phyloP scores from a whole-genome alignment of 2,329 filamentous ascomycete genomes.

The Apiospora kogelbergensis region DNA sequence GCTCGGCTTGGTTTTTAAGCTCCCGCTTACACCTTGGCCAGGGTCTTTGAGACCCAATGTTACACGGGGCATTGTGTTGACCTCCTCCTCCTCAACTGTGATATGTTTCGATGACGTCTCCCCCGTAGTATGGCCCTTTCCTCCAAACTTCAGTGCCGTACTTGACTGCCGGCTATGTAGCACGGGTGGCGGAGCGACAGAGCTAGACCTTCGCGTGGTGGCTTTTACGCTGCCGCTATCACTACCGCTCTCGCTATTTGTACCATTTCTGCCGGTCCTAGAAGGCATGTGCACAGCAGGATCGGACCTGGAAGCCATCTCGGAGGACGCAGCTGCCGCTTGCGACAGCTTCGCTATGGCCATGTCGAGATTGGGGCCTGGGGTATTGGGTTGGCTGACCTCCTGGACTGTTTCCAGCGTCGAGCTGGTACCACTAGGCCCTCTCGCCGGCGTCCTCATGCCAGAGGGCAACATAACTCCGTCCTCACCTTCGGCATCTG shows the following conservation, averaged over 20 bases:
- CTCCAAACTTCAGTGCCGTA: constrained; percentile 61
- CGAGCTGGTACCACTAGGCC: constrained; percentile 57
- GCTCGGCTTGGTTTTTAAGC: constrained; percentile 82
- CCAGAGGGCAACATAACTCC: constrained; percentile 45
- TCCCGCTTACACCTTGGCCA: constrained; percentile 65
- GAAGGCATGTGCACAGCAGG: constrained; percentile 40
- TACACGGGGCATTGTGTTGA: constrained; percentile 85
- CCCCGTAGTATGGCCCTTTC: constrained; percentile 63
- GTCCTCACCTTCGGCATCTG: constrained; percentile 55
- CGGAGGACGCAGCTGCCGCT: constrained; percentile 39
- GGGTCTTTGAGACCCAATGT: constrained; percentile 67
- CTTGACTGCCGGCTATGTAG: constrained; percentile 66
- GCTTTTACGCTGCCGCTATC: constrained; percentile 59
- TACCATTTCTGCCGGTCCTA: constrained; percentile 48
- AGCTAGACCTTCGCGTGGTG: constrained; percentile 42
- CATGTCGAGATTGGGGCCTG: constrained; percentile 47
- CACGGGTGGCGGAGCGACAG: constrained; percentile 46
- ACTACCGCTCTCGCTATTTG: constrained; percentile 59
- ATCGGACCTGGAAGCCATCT: constrained; percentile 41
- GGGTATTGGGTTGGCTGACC: constrained; percentile 74
- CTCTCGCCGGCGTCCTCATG: constrained; percentile 60
- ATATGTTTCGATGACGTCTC: constrained; percentile 85
- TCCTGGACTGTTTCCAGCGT: constrained; percentile 90
- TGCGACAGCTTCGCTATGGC: constrained; percentile 53
- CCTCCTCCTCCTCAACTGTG: constrained; percentile 97